Evolutionary conservation across 2,329 filamentous ascomycete species (phyloP), one percentile per base, ranked within the genome.

Genomic region (Aspergillus nomiae): DNA sequence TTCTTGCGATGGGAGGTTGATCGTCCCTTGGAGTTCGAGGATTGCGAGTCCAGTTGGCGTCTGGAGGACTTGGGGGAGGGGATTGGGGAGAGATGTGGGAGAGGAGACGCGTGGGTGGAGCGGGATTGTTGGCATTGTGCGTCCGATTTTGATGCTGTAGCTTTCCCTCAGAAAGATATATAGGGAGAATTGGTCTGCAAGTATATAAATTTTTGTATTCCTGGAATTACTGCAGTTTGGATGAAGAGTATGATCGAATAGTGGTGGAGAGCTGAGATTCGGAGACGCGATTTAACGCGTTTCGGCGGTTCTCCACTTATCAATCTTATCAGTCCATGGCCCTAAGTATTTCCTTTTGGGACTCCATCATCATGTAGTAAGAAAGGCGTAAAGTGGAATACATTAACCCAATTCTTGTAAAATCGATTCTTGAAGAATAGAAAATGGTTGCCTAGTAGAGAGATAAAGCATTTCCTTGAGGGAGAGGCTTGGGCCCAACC

Each of bases 21-120:
- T 89, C 16, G 88, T 92, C 65, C 94, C 95, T 82, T 99, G 95
- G 16, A 99, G 87, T 80, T 98, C 95, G 62, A 99, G 83, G 53
- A 99, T 84, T 21, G 94, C 94, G 46, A 97, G 86, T 57, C 95
- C 95, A 0, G 91, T 89, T 0, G 95, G 95, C 0, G 94, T 97
- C 70, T 94, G 91, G 19, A 98, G 86, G 65, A 97, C 84, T n/a
- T 85, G 77, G 1, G 95, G 95, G 5, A 98, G 86, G 4, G 91
- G 89, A 70, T 86, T 87, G 63, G 65, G 62, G 19, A 51, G 36
- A 24, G 69, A 45, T 34, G 58, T 51, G 16, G 61, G 48, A 11
- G 56, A 48, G 2, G 69, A 66, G 50, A 71, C 57, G 30, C 64
- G 70, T 34, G 73, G 71, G 55, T 80, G 74, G 26, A 83, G 73